A percentile compares a stretch with the other conserved stretches of the same genome.
Evolutionary conservation across 768 basidiomycete species (phyloP).

Genomic region (Calocera cornea): DNA sequence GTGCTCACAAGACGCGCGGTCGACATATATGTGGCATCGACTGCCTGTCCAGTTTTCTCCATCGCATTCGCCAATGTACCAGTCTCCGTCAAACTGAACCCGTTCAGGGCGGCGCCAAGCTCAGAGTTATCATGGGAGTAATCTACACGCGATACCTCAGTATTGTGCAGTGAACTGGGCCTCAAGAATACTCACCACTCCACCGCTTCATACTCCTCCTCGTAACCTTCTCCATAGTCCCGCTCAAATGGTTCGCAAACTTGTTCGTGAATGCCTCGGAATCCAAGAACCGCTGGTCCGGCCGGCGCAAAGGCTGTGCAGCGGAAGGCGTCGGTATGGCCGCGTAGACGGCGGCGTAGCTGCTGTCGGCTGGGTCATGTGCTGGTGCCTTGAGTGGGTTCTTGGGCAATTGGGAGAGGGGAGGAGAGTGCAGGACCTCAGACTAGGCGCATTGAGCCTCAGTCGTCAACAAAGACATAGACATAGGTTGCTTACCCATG

Average conservation of each 20-base stretch:
- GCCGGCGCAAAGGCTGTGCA: conserved; percentile 74
- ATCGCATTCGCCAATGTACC: conserved; percentile 64
- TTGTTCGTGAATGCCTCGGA: conserved; percentile 93
- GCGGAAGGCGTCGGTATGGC: conserved; percentile 82
- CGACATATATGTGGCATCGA: conserved; percentile 85
- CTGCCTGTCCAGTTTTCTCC: conserved; percentile 94
- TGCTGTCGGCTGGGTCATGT: conserved; percentile 79
- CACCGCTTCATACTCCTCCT: conserved; percentile 84
- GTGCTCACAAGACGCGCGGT: conserved; percentile 69
- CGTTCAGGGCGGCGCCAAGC: conserved; percentile 81
- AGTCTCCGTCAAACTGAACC: conserved; percentile 78
- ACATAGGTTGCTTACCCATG: conserved; percentile 50
- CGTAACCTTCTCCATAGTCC: conserved; percentile 94
- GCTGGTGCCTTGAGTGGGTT: conserved; percentile 92
- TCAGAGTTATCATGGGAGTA: conserved; percentile 78
- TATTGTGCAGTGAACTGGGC: not conserved
- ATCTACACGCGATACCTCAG: conserved; percentile 32
- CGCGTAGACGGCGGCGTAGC: conserved; percentile 57
- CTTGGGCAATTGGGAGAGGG: conserved; percentile 81
- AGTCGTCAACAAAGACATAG: not conserved
- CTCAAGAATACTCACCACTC: conserved; percentile 47
- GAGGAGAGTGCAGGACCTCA: conserved; percentile 87
- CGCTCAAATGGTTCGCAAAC: conserved; percentile 81
- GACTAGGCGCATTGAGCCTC: conserved; percentile 33
- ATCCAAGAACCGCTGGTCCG: conserved; percentile 91